Conservation (phyloP, 441 rosid species). For the Eruca vesicaria region DNA sequence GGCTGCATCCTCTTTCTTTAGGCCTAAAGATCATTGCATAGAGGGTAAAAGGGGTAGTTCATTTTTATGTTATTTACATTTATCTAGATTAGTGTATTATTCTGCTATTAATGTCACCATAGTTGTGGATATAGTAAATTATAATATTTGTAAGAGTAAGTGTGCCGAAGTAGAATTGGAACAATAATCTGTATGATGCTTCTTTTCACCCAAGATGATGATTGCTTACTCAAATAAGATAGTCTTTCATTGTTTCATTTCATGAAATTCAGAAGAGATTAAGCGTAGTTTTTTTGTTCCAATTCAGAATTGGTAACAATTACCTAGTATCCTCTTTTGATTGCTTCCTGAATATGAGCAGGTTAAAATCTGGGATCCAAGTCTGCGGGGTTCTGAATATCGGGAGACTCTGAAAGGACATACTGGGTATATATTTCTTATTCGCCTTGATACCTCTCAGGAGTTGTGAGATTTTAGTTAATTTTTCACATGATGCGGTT, state of each 20-base stretch:
- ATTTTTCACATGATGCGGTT: conserved; percentile 9
- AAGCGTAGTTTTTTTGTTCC: conserved; percentile 6
- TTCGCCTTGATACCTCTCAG: conserved; percentile 2
- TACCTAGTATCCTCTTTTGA: conserved; percentile 8
- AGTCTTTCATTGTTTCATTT: conserved; percentile 3
- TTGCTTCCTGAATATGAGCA: conserved; percentile 38
- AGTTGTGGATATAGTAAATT: background rate
- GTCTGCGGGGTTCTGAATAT: conserved; percentile 96
- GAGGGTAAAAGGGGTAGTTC: conserved; percentile 3
- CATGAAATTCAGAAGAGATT: background rate
- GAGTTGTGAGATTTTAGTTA: background rate
- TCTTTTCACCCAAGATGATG: background rate
- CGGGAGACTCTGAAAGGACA: conserved; percentile 95
- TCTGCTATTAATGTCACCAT: conserved; percentile 1
- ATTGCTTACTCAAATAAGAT: background rate
- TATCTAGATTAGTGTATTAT: background rate
- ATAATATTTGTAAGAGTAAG: conserved; percentile 8
- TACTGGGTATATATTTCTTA: conserved; percentile 52
- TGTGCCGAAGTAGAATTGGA: conserved; percentile 8
- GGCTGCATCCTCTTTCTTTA: too few species aligned
- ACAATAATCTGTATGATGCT: background rate
- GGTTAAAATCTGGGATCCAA: conserved; percentile 99
- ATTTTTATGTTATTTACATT: background rate
- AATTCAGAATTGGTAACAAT: conserved; percentile 17
- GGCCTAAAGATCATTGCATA: conserved; percentile 12